Evolutionary conservation across 306 rosid species (phyloP).

Genomic region (Cucumis cinereus): DNA sequence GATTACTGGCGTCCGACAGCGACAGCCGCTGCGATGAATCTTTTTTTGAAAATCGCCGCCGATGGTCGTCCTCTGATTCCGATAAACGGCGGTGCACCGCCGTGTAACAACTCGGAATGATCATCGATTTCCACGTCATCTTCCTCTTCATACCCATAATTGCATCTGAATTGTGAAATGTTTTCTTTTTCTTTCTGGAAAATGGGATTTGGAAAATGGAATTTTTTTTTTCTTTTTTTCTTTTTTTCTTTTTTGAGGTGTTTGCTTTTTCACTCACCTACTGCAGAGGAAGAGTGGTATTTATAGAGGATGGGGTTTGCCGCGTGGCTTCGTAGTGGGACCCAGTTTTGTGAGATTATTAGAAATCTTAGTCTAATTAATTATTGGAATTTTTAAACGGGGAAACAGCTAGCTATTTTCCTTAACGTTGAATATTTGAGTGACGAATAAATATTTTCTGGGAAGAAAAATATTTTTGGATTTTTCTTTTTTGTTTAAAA

Average conservation of each 20-base stretch:
- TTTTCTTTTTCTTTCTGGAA: too few species aligned
- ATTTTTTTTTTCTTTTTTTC: too few species aligned
- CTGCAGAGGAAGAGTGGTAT: background rate
- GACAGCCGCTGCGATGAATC: slow-evolving; percentile 47
- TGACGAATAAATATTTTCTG: background rate
- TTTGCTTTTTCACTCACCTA: background rate
- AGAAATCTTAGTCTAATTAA: background rate
- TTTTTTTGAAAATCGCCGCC: slow-evolving; percentile 15
- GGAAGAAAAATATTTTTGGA: too few species aligned
- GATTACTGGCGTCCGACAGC: slow-evolving; percentile 47
- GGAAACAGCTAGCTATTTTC: background rate
- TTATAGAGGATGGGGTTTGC: background rate
- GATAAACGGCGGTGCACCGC: slow-evolving; percentile 10
- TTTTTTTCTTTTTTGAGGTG: background rate
- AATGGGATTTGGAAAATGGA: too few species aligned
- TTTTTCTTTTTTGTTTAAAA: too few species aligned
- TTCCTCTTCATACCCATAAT: slow-evolving; percentile 10
- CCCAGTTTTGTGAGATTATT: background rate
- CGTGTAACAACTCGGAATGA: slow-evolving; percentile 50
- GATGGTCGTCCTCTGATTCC: slow-evolving; percentile 17
- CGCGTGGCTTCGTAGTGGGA: background rate
- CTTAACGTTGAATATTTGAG: background rate
- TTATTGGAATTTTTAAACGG: background rate
- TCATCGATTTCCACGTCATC: slow-evolving; percentile 63
- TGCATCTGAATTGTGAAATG: background rate